Evolutionary conservation across 805 yeast species (phyloP), one percentile per base, ranked within the genome.

Genomic region (Candida koratica): DNA sequence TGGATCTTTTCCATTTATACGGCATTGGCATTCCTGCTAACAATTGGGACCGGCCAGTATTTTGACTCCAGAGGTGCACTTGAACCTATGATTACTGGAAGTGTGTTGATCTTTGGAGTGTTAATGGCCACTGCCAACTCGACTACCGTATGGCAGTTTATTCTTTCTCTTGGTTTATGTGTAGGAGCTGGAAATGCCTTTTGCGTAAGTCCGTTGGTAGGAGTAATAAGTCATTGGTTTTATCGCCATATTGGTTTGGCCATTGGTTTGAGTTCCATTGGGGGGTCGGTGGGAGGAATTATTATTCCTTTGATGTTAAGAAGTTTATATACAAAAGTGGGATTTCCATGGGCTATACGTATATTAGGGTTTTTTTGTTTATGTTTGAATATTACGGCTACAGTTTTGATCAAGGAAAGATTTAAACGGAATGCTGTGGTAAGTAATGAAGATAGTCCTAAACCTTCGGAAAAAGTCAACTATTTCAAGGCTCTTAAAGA

Each of bases 161-260:
- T 81, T 15, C 51, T 81, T 14, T 61, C 80, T 5, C 75, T 53
- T 24, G 48, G 52, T 4, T 26, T 53, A 4, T 61, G 72, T 15
- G 58, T 70, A 26, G 88, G 86, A 3, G 42, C 71, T 4, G 86
- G 84, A 0, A 67, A 74, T 24, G 82, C 82, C 1, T 58, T 79
- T 22, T 63, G 80, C 22, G 71, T 77, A 59, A 70, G 79, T 6
- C 86, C 87, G 0, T 53, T 77, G 24, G 64, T 81, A 2, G 73
- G 84, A 5, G 77, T 75, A 12, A 67, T 80, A 0, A 75, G 79
- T 17, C 85, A 82, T 41, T 82, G 84, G 81, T 82, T 81, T 52
- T 58, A 64, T 25, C 59, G 84, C 77, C 1, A 62, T 68, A 41
- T 81, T 34, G 48, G 56, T 18, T 31, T 41, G 25, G 45, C 81